Base-by-base conservation (phyloP, 768 basidiomycete species). In the Leccinum boreale region DNA sequence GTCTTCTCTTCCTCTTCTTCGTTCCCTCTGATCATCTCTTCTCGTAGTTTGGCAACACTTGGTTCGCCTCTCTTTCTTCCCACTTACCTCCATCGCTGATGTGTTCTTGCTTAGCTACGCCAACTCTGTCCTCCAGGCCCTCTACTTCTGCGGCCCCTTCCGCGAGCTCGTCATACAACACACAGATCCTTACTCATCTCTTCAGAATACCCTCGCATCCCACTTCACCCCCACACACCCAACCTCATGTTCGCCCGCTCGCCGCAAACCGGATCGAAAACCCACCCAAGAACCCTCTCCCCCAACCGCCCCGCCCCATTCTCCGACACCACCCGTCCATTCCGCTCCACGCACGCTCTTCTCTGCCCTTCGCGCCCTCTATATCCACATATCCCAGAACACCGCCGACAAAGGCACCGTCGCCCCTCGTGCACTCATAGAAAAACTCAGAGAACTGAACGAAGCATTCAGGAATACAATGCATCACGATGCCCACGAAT, bases 401-500 rank as follows among this genome's bases (percentile, higher is more conserved):
- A 89, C 87, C 5, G 77, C 79, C 21, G 85, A 89, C 70, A 85
- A 87, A 68, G 96, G 96, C 58, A 90, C 90, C 9, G 83, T 98
- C 44, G 83, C 93, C 2, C 97, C 97, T 2, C 85, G 88, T 56
- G 90, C 90, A 23, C 92, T 99, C 73, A 89, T 99, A 70, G 87
- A 93, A 68, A 96, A 96, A 70, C 82, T 98, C 65, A 92, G 92
- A 74, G 86, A 94, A 67, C 80, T 92, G 66, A 98, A 98, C 73
- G 92, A 94, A 66, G 79, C 88, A 48, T 99, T 98, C 68, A 82
- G 93, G 50, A 87, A 87, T 36, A 88, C 90, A 15, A 89, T 90
- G 83, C 97, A 99, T 70, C 97, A 99, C 70, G 97, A 99, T 71
- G 97, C 97, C 3, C 97, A 98, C 74, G 97, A 99, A 74, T 98